Evolutionary conservation across 106 monocot species (phyloP).

Genomic region (Posidonia australis): DNA sequence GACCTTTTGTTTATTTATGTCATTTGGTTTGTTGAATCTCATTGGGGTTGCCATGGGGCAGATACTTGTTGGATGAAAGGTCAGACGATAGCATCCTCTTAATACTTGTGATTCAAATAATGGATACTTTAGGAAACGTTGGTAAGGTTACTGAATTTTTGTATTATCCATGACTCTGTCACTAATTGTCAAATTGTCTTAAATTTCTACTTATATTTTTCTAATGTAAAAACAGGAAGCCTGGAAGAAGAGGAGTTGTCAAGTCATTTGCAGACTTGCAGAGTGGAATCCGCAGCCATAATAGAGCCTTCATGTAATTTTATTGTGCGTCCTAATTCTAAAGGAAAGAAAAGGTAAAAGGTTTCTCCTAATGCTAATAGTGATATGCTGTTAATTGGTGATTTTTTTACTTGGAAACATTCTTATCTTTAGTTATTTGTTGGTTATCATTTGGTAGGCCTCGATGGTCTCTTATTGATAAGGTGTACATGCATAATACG

Average conservation of each 20-base stretch:
- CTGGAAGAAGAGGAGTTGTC: constrained; percentile 93
- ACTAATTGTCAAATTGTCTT: neutral
- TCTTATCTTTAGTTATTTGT: neutral
- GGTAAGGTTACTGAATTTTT: constrained; percentile 36
- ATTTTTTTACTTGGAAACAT: neutral
- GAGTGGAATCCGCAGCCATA: constrained; percentile 77
- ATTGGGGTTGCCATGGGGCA: constrained; percentile 12
- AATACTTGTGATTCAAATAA: constrained; percentile 75
- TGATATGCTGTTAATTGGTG: neutral
- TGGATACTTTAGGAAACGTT: constrained; percentile 79
- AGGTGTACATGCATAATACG: constrained; percentile 85
- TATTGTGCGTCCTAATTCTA: constrained; percentile 45
- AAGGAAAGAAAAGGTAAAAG: constrained; percentile 73
- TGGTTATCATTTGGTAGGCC: constrained; percentile 45
- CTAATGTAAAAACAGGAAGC: constrained; percentile 37
- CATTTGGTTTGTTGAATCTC: neutral
- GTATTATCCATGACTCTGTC: neutral
- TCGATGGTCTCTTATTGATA: constrained; percentile 85
- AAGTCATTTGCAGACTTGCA: constrained; percentile 73
- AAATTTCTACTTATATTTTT: neutral
- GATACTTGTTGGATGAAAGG: constrained; percentile 72
- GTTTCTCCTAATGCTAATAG: neutral
- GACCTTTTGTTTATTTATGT: neutral
- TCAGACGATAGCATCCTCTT: constrained; percentile 97
- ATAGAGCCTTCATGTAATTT: constrained; percentile 92